Percentiles rank a stretch among this genome's conserved stretches.
These are phyloP conservation scores for Nymphaea thermarum DNA, from an alignment of 164 flowering plant species.

Conservation along the genomic window DNA sequence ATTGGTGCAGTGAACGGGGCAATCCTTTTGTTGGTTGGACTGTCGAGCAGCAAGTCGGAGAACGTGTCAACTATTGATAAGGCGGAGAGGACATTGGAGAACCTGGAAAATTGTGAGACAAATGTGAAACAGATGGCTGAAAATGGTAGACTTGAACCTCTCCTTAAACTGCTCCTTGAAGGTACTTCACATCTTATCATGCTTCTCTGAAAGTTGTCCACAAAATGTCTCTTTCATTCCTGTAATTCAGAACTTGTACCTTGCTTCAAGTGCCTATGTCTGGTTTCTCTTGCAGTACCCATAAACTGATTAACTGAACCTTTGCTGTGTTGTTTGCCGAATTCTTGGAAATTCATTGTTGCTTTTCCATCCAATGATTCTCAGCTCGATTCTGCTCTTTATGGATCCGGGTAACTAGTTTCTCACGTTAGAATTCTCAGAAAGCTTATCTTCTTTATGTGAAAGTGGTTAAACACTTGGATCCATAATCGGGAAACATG, in stretches of 20 bases:
- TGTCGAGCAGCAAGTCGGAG: conserved; percentile 90
- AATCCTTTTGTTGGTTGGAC: conserved; percentile 78
- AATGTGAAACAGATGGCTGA: conserved; percentile 96
- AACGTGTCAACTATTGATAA: conserved; percentile 60
- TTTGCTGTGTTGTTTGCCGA: too few species aligned
- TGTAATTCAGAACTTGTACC: not conserved
- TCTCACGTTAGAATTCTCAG: too few species aligned
- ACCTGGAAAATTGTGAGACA: conserved; percentile 68
- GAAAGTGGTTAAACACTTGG: too few species aligned
- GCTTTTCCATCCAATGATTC: too few species aligned
- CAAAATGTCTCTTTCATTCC: not conserved
- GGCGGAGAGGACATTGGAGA: conserved; percentile 77
- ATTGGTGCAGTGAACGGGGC: conserved; percentile 89
- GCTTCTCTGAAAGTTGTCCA: not conserved
- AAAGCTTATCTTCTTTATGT: too few species aligned
- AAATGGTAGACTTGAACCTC: conserved; percentile 87
- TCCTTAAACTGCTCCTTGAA: conserved; percentile 64
- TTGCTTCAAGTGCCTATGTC: too few species aligned
- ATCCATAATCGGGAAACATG: too few species aligned
- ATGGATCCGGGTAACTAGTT: too few species aligned
- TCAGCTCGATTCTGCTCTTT: too few species aligned
- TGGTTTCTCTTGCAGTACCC: too few species aligned
- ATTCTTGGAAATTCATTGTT: too few species aligned
- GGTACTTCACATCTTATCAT: conserved; percentile 26
- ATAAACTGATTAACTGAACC: too few species aligned